Percentiles rank a stretch among this genome's conserved stretches.
Conservation (phyloP, 139 green algal species). For the Micractinium sp. region DNA sequence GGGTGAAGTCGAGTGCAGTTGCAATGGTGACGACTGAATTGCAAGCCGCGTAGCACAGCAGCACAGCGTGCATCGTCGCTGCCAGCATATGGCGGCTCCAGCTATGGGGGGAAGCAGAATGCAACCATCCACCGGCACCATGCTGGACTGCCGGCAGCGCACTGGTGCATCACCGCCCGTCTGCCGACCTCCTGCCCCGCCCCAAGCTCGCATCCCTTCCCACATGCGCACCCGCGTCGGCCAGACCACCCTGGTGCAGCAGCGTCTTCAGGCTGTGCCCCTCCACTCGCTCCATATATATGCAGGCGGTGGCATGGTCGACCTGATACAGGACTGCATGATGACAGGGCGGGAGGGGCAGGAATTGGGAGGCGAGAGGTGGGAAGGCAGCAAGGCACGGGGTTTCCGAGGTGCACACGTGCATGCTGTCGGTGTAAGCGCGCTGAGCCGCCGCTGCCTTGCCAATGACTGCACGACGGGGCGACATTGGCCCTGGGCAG, state of each 20-base stretch:
- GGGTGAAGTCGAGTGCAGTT: too few species aligned
- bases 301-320: constrained; percentile 57
- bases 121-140: too few species aligned
- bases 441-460: not conserved
- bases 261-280: constrained; percentile 73
- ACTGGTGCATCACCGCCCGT: too few species aligned
- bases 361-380: not conserved
- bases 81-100: too few species aligned
- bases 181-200: too few species aligned
- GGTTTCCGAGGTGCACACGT: not conserved
- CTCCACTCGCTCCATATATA: constrained; percentile 78
- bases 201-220: not conserved
- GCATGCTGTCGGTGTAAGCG: too few species aligned
- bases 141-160: too few species aligned
- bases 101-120: too few species aligned
- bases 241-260: constrained; percentile 34
- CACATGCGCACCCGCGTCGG: constrained; percentile 4
- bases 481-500: too few species aligned
- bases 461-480: not conserved
- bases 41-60: too few species aligned
- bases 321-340: constrained; percentile 66
- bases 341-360: not conserved
- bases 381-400: not conserved
- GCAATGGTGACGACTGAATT: too few species aligned
- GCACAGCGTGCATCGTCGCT: too few species aligned